Evolutionary conservation across 179 eudicot genomes (phyloP).

Genomic region (Heliamphora pulchella): DNA sequence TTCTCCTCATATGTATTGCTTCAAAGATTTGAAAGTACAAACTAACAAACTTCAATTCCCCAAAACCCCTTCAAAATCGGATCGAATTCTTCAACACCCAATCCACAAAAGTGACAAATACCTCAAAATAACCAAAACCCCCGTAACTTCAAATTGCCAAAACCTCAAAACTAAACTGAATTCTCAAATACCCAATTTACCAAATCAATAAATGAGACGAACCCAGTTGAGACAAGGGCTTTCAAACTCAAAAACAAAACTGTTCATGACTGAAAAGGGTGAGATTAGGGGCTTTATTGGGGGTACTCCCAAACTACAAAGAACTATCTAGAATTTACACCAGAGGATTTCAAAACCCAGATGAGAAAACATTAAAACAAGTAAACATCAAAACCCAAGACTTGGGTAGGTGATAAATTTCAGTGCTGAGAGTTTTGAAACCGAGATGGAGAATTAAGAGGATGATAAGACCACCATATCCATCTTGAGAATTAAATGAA

Average conservation of each 20-base stretch:
- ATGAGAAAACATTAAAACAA: constrained; percentile 11
- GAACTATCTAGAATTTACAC: background rate
- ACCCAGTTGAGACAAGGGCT: constrained; percentile 16
- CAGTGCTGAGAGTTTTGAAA: background rate
- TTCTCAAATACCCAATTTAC: constrained; percentile 13
- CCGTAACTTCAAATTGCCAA: background rate
- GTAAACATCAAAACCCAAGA: constrained; percentile 5
- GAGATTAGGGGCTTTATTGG: background rate
- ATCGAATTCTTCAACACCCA: background rate
- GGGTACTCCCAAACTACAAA: background rate
- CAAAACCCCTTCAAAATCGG: background rate
- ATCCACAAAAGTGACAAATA: background rate
- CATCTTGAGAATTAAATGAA: background rate
- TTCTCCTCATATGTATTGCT: background rate
- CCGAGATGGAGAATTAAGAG: background rate
- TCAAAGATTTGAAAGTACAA: background rate
- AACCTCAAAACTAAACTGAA: background rate
- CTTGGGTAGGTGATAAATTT: background rate
- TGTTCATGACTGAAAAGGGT: background rate
- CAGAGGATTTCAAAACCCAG: constrained; percentile 15
- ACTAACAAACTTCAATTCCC: background rate
- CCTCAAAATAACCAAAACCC: background rate
- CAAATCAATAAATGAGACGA: constrained; percentile 14
- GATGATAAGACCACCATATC: background rate
- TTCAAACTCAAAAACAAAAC: constrained; percentile 7